phyloP scores from a whole-genome alignment of 2,329 filamentous ascomycete species.

The Apiospora kogelbergensis region DNA sequence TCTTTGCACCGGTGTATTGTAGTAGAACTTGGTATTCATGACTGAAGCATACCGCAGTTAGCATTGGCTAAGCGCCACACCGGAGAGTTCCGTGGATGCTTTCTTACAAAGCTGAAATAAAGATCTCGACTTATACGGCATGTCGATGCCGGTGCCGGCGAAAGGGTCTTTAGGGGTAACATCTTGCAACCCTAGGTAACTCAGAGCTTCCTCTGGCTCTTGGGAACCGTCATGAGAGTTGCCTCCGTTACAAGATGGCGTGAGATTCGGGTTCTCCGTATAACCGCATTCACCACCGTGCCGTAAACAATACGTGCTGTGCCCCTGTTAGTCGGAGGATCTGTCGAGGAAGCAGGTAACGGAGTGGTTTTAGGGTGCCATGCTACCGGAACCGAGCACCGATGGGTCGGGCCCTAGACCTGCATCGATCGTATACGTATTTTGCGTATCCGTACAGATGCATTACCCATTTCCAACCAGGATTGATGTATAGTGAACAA shows the following conservation, averaged over 20 bases:
- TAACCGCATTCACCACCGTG: slow-evolving; percentile 43
- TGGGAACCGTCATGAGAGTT: background rate
- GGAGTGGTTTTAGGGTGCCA: background rate
- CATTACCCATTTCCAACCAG: background rate
- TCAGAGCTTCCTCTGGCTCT: slow-evolving; percentile 1
- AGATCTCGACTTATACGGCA: slow-evolving; percentile 34
- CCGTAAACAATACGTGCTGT: slow-evolving; percentile 45
- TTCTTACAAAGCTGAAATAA: slow-evolving; percentile 36
- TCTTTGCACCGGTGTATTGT: slow-evolving; percentile 39
- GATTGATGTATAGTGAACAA: slow-evolving; percentile 12
- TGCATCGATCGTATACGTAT: slow-evolving; percentile 2
- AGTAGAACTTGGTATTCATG: slow-evolving; percentile 41
- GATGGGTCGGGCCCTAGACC: background rate
- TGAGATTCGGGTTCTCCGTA: slow-evolving; percentile 15
- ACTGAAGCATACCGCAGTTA: slow-evolving; percentile 27
- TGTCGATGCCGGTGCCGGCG: slow-evolving; percentile 28
- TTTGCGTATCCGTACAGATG: background rate
- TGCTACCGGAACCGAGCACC: slow-evolving; percentile 4
- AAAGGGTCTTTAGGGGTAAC: slow-evolving; percentile 28
- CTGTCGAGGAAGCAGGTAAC: background rate
- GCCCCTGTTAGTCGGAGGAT: slow-evolving; percentile 15
- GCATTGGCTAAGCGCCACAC: background rate
- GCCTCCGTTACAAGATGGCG: background rate
- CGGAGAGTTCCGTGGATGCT: background rate
- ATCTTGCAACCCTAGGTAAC: slow-evolving; percentile 18